A percentile compares a stretch with the other conserved stretches of the same genome.
phyloP scores from a whole-genome alignment of 1,284 basidiomycete species.

The Moesziomyces aphidis region DNA sequence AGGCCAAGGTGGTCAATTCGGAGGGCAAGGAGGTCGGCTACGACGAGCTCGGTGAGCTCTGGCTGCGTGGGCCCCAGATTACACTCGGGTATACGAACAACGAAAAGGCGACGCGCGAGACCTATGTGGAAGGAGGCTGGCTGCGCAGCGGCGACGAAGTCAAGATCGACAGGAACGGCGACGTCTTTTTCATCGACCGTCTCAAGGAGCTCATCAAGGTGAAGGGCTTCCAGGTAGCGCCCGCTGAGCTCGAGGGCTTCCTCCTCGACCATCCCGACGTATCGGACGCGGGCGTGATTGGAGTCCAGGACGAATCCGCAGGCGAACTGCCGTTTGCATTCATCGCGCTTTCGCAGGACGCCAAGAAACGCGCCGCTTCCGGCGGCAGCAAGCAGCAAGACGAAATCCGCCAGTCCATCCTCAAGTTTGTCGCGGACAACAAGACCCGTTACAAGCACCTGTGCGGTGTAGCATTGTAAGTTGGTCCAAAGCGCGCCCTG shows the following conservation, averaged over 20 bases:
- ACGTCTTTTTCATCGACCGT: conserved; percentile 57
- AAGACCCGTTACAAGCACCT: conserved; percentile 80
- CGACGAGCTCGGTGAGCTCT: conserved; percentile 67
- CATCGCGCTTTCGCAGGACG: conserved; percentile 73
- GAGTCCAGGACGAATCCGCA: conserved; percentile 79
- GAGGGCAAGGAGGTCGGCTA: conserved; percentile 61
- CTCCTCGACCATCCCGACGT: conserved; percentile 79
- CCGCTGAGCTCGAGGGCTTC: conserved; percentile 77
- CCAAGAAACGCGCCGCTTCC: conserved; percentile 70
- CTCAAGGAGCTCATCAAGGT: conserved; percentile 69
- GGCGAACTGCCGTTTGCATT: conserved; percentile 82
- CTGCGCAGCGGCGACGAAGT: conserved; percentile 67
- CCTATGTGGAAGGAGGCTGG: conserved; percentile 51
- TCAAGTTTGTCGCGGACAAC: conserved; percentile 76
- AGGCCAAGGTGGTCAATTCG: conserved; percentile 59
- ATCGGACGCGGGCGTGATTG: conserved; percentile 78
- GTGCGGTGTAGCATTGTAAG: conserved; percentile 70
- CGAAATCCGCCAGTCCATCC: conserved; percentile 34
- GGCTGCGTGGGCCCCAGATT: conserved; percentile 62
- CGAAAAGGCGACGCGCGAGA: conserved; percentile 59
- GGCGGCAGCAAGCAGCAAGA: conserved; percentile 67
- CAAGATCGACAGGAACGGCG: conserved; percentile 68
- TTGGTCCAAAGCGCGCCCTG: not conserved
- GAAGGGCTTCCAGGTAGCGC: conserved; percentile 63
- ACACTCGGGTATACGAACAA: conserved; percentile 63